Percentiles rank a stretch among this genome's conserved stretches.
phyloP scores from a whole-genome alignment of 2,329 filamentous ascomycete genomes.

The Huntiella moniliformis region DNA sequence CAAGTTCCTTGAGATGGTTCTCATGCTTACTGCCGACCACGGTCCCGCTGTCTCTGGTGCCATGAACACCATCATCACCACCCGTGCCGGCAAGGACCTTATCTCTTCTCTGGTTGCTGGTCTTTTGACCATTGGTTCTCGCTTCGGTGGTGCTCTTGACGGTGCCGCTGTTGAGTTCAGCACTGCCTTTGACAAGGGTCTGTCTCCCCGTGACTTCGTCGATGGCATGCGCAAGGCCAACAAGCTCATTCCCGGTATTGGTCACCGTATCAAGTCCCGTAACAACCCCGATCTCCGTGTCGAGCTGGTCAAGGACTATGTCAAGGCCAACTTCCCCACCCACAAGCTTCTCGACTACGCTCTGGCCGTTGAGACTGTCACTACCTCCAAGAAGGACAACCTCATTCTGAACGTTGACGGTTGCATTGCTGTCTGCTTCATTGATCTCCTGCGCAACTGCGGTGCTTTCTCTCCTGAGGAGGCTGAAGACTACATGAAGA shows the following conservation, averaged over 20 bases:
- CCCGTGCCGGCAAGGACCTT: conserved; percentile 94
- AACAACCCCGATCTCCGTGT: conserved; percentile 99
- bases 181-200: conserved; percentile 92
- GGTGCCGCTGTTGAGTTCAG: conserved; percentile 97
- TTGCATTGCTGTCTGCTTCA: conserved; percentile 95
- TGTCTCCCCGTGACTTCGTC: conserved; percentile 96
- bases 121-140: conserved; percentile 93
- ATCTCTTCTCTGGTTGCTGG: conserved; percentile 89
- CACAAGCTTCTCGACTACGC: conserved; percentile 98
- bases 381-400: conserved; percentile 99
- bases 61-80: conserved; percentile 99
- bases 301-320: conserved; percentile 98
- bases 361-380: conserved; percentile 91
- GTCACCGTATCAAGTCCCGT: conserved; percentile 97
- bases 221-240: conserved; percentile 99
- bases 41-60: conserved; percentile 96
- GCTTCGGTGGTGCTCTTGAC: conserved; percentile 95
- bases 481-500: conserved; percentile 95
- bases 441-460: conserved; percentile 92
- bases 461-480: conserved; percentile 92
- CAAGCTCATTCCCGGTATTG: conserved; percentile 98
- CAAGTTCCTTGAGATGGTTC: conserved; percentile 99
- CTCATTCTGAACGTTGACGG: conserved; percentile 98
- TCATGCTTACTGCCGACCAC: conserved; percentile 99
- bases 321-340: conserved; percentile 89